Conservation (phyloP, 2,329 filamentous ascomycete species). For the Verticillium albo-atrum region DNA sequence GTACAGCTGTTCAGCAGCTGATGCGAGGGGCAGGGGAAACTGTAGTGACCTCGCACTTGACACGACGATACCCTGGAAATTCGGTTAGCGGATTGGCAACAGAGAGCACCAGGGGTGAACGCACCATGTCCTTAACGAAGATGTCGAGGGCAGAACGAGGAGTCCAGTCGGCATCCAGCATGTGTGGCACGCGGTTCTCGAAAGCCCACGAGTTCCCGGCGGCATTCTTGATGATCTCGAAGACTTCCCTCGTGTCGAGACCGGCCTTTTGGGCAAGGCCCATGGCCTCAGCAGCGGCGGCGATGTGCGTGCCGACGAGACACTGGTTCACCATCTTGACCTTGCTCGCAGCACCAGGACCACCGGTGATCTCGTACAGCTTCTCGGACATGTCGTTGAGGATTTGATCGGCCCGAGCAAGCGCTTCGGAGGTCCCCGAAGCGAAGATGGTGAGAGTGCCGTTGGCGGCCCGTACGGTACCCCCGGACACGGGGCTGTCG, state of each 20-base stretch:
- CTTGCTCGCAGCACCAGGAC: conserved; percentile 47
- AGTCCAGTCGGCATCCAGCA: conserved; percentile 36
- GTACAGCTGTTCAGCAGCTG: conserved; percentile 26
- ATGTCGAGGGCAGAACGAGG: conserved; percentile 28
- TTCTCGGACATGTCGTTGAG: conserved; percentile 26
- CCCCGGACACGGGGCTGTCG: conserved; percentile 70
- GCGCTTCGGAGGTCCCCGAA: conserved; percentile 50
- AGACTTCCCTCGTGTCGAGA: conserved; percentile 38
- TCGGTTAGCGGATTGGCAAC: background rate
- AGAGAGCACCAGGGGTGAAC: conserved; percentile 3
- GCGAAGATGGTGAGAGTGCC: conserved; percentile 67
- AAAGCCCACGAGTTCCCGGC: conserved; percentile 59
- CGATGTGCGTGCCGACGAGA: conserved; percentile 58
- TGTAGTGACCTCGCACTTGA: conserved; percentile 20
- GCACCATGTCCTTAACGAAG: conserved; percentile 29
- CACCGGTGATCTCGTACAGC: conserved; percentile 43
- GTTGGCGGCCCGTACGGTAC: conserved; percentile 61
- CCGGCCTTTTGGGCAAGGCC: conserved; percentile 54
- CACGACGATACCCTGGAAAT: conserved; percentile 20
- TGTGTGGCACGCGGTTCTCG: conserved; percentile 52
- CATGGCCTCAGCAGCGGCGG: conserved; percentile 55
- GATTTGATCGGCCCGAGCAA: conserved; percentile 17
- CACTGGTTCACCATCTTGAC: conserved; percentile 61
- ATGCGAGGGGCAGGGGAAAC: conserved; percentile 30
- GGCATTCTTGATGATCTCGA: conserved; percentile 39